Percentiles rank a stretch among this genome's conserved stretches.
These are phyloP conservation scores for Ophiorrhiza pumila DNA, from an alignment of 257 asterid species.

Conservation along the genomic window DNA sequence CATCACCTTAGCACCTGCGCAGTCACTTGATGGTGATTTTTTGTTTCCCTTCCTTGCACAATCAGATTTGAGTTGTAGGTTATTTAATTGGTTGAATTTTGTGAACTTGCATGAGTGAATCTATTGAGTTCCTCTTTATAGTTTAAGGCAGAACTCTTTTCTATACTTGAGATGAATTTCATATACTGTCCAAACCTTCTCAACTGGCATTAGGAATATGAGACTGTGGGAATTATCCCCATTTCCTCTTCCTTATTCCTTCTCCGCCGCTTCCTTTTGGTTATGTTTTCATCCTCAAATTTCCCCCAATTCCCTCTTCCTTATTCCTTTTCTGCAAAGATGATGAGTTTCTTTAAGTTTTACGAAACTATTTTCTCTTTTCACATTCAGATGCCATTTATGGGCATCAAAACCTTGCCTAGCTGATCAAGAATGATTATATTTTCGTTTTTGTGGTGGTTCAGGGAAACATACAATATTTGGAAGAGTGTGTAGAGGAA, in stretches of 20 bases:
- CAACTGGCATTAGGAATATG: not conserved
- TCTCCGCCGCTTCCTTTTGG: not conserved
- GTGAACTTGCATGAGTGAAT: not conserved
- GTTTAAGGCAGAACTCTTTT: not conserved
- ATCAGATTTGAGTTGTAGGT: not conserved
- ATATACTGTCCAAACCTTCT: not conserved
- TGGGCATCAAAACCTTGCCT: not conserved
- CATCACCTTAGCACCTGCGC: constrained; percentile 92
- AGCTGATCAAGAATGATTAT: not conserved
- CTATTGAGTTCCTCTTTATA: not conserved
- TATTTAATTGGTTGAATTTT: not conserved
- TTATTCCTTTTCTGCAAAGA: too few species aligned
- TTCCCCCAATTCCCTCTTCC: too few species aligned
- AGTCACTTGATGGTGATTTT: constrained; percentile 78
- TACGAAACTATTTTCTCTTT: too few species aligned
- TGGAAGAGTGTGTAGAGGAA: constrained; percentile 89
- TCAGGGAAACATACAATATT: constrained; percentile 95
- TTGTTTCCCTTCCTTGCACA: not conserved
- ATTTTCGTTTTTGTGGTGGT: not conserved
- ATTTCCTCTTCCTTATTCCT: not conserved
- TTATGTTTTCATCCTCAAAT: not conserved
- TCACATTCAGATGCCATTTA: not conserved
- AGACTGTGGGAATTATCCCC: not conserved
- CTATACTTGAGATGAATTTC: not conserved
- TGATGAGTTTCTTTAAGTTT: not conserved